Base-by-base conservation (phyloP, 2,329 filamentous ascomycete genomes). In the Metarhizium guizhouense region DNA sequence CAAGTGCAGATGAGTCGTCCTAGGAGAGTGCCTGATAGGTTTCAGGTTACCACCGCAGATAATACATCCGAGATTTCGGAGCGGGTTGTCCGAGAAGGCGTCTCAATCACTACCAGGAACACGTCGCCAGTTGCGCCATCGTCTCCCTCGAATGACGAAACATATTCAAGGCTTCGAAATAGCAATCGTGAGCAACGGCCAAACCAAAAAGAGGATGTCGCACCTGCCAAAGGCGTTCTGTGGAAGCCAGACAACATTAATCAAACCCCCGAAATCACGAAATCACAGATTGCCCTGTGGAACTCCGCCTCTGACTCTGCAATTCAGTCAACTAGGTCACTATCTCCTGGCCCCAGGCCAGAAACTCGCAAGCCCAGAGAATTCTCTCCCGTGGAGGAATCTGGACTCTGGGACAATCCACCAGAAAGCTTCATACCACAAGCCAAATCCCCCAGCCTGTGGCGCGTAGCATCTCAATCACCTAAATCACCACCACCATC, bases 1-100 rank as follows among this genome's bases (percentile, higher is more conserved):
- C 47, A 51, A 25, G 36, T 57, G 6, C 40, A 53, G 6, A 52
- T 55, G 5, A 52, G 52, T 43, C 57, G 53, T 8, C 13, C 42
- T 30, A 51, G 52, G 34, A 50, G 45, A 52, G 45, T 54, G 20
- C 42, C 32, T 6, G 6, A 42, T 18, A 52, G 32, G 16, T 7
- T 34, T 6, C 30, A 47, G 11, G 18, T 29, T n/a, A 38, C 3
- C 43, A 40, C 18, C 29, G 42, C 32, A 14, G 4, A 47, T 6
- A n/a, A 47, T 18, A 25, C 45, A n/a, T 10, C 45, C 10, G 3
- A 6, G 20, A 6, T 30, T 16, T 30, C 32, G 20, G 16, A 30
- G n/a, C 10, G 14, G 43, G 34, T 14, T 8, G 42, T 32, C 18
- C 25, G 25, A 25, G 43, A 43, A 48, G 29, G 13, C 20, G 13